Evolutionary conservation across 2,329 filamentous ascomycete genomes (phyloP), one percentile per base, ranked within the genome.

Genomic region (Colletotrichum melonis): DNA sequence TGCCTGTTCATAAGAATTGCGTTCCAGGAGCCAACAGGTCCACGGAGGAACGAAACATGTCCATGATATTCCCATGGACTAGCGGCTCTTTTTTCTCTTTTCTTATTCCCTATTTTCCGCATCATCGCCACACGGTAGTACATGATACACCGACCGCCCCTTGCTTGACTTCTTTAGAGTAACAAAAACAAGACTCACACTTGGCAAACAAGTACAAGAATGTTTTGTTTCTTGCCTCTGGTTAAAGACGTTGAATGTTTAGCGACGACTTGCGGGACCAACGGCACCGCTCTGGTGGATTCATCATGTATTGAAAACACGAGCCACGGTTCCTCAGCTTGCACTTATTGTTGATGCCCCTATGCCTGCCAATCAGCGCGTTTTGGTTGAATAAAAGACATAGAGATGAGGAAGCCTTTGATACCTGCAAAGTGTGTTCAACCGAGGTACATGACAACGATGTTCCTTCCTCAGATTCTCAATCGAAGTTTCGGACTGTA

Each of bases 141-240:
- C 32, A 12, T 12, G 4, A 11, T 35, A 35, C 26, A 69, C 19
- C 46, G 22, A 30, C 16, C 28, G 32, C 19, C 67, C 67, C 67
- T 66, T 38, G 14, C 28, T 52, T 57, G 59, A 30, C 24, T 58
- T 19, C 11, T 22, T 14, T 24, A 49, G 32, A 64, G 26, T 32
- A 32, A 28, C 22, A 38, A 49, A 38, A 30, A 16, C n/a, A 19
- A n/a, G 32, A 19, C 46, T 24, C 28, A 16, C 59, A 57, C 60
- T 60, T 30, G 19, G 12, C 54, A 56, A 46, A 35, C 65, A 60
- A 60, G 67, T 54, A 42, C 30, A 22, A 4, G 8, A n/a, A 38
- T 69, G 46, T 59, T 64, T 55, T 63, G 59, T 72, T 59, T 65
- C 66, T 26, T 69, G 28, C 24, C 58, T 54, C 38, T 68, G 38